Percentiles rank a stretch among this genome's conserved stretches.
Conservation (phyloP, 805 yeast genomes). For the Yarrowia keelungensis region DNA sequence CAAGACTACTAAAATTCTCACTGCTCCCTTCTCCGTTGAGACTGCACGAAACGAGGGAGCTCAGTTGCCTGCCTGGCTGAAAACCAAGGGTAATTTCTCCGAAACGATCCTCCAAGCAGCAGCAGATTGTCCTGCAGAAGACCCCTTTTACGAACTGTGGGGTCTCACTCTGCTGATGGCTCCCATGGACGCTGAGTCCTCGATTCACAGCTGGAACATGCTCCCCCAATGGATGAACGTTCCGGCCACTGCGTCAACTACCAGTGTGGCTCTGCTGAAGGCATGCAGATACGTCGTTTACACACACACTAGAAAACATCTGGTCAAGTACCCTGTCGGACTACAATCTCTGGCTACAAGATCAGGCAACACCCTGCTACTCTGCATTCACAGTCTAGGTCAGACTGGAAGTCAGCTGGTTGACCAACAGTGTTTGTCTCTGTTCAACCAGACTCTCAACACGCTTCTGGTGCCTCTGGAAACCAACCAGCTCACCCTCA, state of each 20-base stretch:
- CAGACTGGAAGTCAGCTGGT: not conserved
- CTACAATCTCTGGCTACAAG: constrained; percentile 16
- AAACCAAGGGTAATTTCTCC: not conserved
- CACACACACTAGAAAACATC: constrained; percentile 16
- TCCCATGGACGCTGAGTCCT: constrained; percentile 25
- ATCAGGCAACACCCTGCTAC: constrained; percentile 13
- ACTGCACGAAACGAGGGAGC: constrained; percentile 10
- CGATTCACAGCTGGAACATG: constrained; percentile 18
- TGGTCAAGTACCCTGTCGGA: constrained; percentile 27
- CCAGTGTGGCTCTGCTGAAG: constrained; percentile 9
- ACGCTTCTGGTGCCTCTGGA: constrained; percentile 12
- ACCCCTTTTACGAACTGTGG: constrained; percentile 28
- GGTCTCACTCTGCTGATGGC: constrained; percentile 17
- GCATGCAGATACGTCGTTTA: constrained; percentile 31
- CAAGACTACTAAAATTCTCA: not conserved
- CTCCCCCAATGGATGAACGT: constrained; percentile 27
- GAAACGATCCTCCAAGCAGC: constrained; percentile 17
- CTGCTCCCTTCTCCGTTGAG: constrained; percentile 3
- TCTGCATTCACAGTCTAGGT: constrained; percentile 13
- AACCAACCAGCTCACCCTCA: constrained; percentile 25
- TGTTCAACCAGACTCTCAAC: constrained; percentile 33
- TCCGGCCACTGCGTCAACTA: not conserved
- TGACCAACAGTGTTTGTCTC: constrained; percentile 26
- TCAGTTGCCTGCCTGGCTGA: constrained; percentile 26
- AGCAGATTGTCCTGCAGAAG: constrained; percentile 15